phyloP scores from a whole-genome alignment of 495 filamentous ascomycete species.

The Neurospora sp. region DNA sequence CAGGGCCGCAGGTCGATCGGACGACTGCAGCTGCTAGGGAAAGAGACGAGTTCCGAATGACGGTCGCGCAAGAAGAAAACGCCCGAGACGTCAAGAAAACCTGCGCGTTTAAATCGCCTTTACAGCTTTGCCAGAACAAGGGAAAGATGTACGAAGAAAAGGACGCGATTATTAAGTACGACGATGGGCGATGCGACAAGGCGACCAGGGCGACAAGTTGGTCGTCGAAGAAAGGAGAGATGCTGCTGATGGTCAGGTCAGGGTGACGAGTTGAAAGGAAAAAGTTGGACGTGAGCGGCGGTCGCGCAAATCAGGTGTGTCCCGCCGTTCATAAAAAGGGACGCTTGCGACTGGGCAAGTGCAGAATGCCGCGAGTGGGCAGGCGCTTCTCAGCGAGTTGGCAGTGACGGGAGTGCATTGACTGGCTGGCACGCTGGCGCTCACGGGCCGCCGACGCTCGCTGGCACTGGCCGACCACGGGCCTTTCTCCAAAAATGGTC shows the following conservation, averaged over 20 bases:
- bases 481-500: neutral
- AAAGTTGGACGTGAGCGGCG: constrained; percentile 13
- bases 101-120: constrained; percentile 8
- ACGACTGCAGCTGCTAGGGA: constrained; percentile 7
- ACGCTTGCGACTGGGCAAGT: neutral
- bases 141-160: constrained; percentile 1
- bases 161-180: neutral
- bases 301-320: constrained; percentile 36
- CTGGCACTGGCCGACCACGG: neutral
- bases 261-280: constrained; percentile 17
- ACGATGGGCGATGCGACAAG: neutral
- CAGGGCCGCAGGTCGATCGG: constrained; percentile 4
- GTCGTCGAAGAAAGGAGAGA: neutral
- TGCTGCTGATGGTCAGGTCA: neutral
- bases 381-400: neutral
- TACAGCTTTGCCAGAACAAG: constrained; percentile 9
- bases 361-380: neutral
- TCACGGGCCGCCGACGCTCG: neutral
- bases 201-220: neutral
- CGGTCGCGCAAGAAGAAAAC: constrained; percentile 4
- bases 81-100: constrained; percentile 3
- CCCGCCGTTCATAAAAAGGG: neutral
- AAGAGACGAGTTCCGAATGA: constrained; percentile 4
- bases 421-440: neutral
- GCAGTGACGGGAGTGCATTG: neutral